phyloP scores from a whole-genome alignment of 164 flowering plant genomes.

The Liquidambar formosana region DNA sequence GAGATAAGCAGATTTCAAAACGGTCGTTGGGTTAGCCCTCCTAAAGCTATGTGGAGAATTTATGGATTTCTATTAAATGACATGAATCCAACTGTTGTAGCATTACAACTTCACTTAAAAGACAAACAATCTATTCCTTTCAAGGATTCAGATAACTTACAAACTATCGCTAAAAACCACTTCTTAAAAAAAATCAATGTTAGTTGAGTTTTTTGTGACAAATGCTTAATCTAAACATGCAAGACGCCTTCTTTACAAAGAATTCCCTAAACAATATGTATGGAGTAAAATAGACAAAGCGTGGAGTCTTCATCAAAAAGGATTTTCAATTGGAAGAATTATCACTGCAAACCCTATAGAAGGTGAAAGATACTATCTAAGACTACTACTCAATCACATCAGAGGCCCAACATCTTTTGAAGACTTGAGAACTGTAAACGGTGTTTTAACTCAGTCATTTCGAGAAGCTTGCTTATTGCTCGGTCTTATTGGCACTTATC shows the following conservation, averaged over 20 bases:
- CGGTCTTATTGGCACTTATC: conserved; percentile 7
- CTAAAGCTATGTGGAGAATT: conserved; percentile 2
- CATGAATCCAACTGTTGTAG: neutral
- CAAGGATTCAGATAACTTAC: neutral
- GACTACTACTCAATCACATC: neutral
- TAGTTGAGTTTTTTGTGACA: neutral
- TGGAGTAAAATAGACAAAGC: neutral
- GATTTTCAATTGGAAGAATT: too few species aligned
- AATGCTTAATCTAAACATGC: too few species aligned
- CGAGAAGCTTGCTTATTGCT: neutral
- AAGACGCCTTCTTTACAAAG: too few species aligned
- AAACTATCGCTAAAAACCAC: neutral
- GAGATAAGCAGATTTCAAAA: neutral
- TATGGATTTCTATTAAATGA: neutral
- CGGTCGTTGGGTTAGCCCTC: neutral
- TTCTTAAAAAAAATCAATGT: neutral
- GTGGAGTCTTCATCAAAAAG: neutral
- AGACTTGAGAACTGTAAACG: neutral
- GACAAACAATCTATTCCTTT: neutral
- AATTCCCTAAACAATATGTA: neutral
- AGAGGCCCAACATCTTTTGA: neutral
- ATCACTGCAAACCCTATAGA: neutral
- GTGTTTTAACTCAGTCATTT: neutral
- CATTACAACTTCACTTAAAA: neutral
- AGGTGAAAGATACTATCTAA: conserved; percentile 8